A percentile compares a stretch with the other conserved stretches of the same genome.
phyloP scores from a whole-genome alignment of 495 filamentous ascomycete genomes.

The Aspergillus sclerotioniger region DNA sequence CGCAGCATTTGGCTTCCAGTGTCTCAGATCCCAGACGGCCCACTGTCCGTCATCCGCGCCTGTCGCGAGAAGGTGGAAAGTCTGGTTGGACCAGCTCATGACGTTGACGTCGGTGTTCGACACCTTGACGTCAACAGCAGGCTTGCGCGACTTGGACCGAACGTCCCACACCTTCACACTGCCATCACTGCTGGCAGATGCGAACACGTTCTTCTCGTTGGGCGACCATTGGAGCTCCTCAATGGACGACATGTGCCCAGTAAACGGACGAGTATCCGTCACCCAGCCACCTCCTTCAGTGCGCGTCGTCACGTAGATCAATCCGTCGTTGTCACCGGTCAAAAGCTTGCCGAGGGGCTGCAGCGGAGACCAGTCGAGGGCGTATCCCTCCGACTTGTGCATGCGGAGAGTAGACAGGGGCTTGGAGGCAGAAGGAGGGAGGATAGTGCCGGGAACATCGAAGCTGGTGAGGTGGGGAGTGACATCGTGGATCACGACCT shows the following conservation, averaged over 20 bases:
- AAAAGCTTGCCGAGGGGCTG: conserved; percentile 76
- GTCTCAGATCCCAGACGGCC: conserved; percentile 93
- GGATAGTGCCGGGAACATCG: conserved; percentile 77
- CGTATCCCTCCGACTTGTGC: conserved; percentile 93
- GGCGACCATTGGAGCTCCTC: conserved; percentile 98
- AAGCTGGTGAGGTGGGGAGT: conserved; percentile 83
- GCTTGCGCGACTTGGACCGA: conserved; percentile 79
- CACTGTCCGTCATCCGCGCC: conserved; percentile 93
- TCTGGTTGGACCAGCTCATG: conserved; percentile 86
- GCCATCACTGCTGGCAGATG: conserved; percentile 88
- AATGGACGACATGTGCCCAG: conserved; percentile 77
- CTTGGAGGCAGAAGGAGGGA: conserved; percentile 79
- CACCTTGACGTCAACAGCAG: conserved; percentile 80
- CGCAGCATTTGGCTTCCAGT: conserved; percentile 75
- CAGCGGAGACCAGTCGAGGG: conserved; percentile 86
- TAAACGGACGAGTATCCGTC: conserved; percentile 75
- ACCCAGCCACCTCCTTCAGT: conserved; percentile 86
- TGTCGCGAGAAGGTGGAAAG: conserved; percentile 83
- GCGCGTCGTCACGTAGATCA: conserved; percentile 82
- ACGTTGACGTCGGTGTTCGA: conserved; percentile 90
- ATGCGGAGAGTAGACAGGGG: conserved; percentile 81
- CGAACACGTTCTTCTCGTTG: conserved; percentile 85
- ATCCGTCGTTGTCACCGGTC: conserved; percentile 86
- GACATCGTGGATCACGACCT: conserved; percentile 91
- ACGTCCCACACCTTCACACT: conserved; percentile 95